Base-by-base conservation (phyloP, 2,329 filamentous ascomycete genomes). In the Aureobasidium sp. region DNA sequence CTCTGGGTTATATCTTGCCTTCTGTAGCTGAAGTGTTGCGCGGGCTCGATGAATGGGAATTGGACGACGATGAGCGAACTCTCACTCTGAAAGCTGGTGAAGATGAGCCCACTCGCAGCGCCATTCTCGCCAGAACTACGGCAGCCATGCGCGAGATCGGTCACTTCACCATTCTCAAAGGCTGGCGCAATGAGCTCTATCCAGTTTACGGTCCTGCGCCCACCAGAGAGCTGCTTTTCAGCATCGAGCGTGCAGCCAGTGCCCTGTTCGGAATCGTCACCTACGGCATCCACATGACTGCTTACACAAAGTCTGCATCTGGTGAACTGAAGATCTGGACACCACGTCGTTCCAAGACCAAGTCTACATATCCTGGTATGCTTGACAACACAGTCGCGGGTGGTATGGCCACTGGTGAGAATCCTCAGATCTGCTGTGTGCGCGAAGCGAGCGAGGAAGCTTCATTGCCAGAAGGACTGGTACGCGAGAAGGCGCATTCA, bases 371-470 rank as follows among this genome's bases (percentile, higher is more conserved):
- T 71, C 87, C 88, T 0, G 83, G 88, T n/a, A 92, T 97, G 79
- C 79, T 99, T 66, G 94, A 99, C 74, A 99, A 97, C 73, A 91
- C 91, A 1, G 94, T 96, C 7, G 94, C 92, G 0, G 90, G 90
- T 3, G 90, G 91, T 0, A 86, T 97, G 67, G 86, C 88, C 72
- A 89, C 90, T 0, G 88, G 87, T 16, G 92, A 97, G 73, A 81
- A 81, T 27, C 88, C 90, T 0, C 87, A 91, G 53, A 91, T 93
- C 70, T 91, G 88, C 72, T 77, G 96, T 58, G 81, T 97, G 25
- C 85, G 93, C 59, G 94, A 99, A 75, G 87, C 88, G 3, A 86
- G 86, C 65, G 94, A 99, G 75, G 94, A 99, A 73, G 95, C 94
- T 1, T 89, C 86, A 41, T 76, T 99, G 25, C 82, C 89, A 0